Evolutionary conservation across 805 yeast genomes (phyloP), one percentile per base, ranked within the genome.

Genomic region (Saccharomycopsis microspora): DNA sequence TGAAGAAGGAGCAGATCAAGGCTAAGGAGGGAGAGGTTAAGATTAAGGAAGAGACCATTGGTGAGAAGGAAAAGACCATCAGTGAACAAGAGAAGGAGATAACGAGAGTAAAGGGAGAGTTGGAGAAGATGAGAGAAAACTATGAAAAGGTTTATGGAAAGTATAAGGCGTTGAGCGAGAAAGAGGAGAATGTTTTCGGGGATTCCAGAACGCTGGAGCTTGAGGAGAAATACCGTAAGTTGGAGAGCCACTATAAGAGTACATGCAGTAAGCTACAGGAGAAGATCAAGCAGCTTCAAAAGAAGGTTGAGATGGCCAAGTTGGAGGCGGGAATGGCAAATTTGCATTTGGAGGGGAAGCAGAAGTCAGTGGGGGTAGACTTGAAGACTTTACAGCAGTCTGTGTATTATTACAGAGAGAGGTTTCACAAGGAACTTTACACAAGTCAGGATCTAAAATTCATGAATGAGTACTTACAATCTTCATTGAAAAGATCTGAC

Each of bases 101-200:
- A 19, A 44, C 48, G 28, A 55, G 54, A 64, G 19, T 19, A 19
- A 19, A 19, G 2, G 19, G 19, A 19, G 69, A 49, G 54, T 56
- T 50, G 56, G 60, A 50, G 48, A 56, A 38, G 32, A 59, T 51
- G 47, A 62, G 54, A 50, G 58, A 41, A 55, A 58, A 45, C 49
- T 58, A 54, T 57, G 64, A 55, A 55, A 57, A 38, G 61, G 70
- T 57, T 44, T 58, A 49, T 32, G 50, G 56, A 45, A 58, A 58
- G 52, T 60, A 58, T 55, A 52, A 63, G 54, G 36, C 36, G 10
- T 34, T 34, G 36, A 34, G 36, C n/a, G n/a, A n/a, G 10, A 34
- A 34, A 34, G 19, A 19, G 19, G 19, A 19, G 19, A 19, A 19
- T 19, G 19, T 19, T 19, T 19, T 19, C 2, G 19, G 19, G 19